Evolutionary conservation across 345 rosid genomes (phyloP).

Genomic region (Brassica nigra): DNA sequence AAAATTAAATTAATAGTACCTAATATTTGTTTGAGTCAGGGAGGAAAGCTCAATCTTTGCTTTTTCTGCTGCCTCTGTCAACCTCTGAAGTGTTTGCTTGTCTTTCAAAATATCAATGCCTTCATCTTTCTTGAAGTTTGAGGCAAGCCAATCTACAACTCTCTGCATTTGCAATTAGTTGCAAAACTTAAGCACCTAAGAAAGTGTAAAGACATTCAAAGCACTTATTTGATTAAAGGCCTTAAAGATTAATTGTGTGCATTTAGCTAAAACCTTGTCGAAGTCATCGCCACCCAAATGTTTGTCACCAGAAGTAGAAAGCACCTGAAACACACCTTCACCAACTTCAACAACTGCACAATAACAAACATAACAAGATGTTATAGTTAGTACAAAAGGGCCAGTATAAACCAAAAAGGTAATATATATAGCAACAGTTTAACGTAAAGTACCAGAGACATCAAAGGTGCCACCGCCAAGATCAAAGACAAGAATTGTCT

Average conservation of each 20-base stretch:
- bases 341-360: constrained; percentile 92
- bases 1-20: constrained; percentile 37
- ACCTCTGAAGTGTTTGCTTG: constrained; percentile 94
- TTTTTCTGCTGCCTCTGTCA: constrained; percentile 93
- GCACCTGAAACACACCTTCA: constrained; percentile 97
- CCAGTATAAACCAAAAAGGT: neutral
- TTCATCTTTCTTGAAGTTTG: constrained; percentile 73
- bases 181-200: neutral
- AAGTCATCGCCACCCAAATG: constrained; percentile 99
- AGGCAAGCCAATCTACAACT: constrained; percentile 94
- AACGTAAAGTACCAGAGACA: constrained; percentile 71
- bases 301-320: constrained; percentile 95
- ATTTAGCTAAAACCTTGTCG: constrained; percentile 60
- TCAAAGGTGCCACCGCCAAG: constrained; percentile 99
- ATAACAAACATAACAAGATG: neutral
- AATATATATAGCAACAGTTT: neutral
- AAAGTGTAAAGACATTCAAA: neutral
- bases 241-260: too few relatives aligned
- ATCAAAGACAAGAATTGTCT: constrained; percentile 96
- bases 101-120: constrained; percentile 95
- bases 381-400: neutral
- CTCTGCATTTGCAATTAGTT: constrained; percentile 53
- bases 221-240: neutral
- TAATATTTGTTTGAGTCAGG: constrained; percentile 84
- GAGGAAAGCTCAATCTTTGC: constrained; percentile 98